Percentiles rank a stretch among this genome's conserved stretches.
Evolutionary conservation across 352 stramenopile genomes (phyloP).

Genomic region (Peronospora destructor): DNA sequence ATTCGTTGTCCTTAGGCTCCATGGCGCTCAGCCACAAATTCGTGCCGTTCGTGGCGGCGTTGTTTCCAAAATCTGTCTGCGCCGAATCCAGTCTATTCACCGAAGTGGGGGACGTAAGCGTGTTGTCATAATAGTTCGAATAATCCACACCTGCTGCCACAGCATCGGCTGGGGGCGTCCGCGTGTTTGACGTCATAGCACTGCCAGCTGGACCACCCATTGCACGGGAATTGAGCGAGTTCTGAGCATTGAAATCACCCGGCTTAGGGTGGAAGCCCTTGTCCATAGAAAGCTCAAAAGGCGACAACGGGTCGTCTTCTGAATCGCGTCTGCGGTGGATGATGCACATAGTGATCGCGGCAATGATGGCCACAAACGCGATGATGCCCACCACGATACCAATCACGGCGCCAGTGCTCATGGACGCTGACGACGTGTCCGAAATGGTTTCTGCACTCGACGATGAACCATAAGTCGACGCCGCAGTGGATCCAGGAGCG

Average conservation of each 20-base stretch:
- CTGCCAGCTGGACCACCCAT: conserved; percentile 21
- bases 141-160: conserved; percentile 53
- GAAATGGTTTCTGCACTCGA: conserved; percentile 16
- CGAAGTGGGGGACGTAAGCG: conserved; percentile 47
- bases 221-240: conserved; percentile 36
- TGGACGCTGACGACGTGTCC: conserved; percentile 32
- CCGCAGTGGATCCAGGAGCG: conserved; percentile 8
- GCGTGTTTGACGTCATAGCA: conserved; percentile 22
- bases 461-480: conserved; percentile 15
- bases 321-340: conserved; percentile 48
- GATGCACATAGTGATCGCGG: conserved; percentile 46
- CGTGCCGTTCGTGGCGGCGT: conserved; percentile 30
- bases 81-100: conserved; percentile 28
- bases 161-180: conserved; percentile 32
- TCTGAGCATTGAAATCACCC: conserved; percentile 28
- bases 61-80: conserved; percentile 13
- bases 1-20: conserved; percentile 75
- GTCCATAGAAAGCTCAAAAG: conserved; percentile 81
- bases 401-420: conserved; percentile 65
- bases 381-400: conserved; percentile 67
- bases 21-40: conserved; percentile 81
- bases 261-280: conserved; percentile 59
- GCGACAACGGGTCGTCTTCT: conserved; percentile 72
- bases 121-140: conserved; percentile 69
- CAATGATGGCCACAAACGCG: conserved; percentile 47